Evolutionary conservation across 2,329 filamentous ascomycete species (phyloP).

Genomic region (Penicillium sclerotigenum): DNA sequence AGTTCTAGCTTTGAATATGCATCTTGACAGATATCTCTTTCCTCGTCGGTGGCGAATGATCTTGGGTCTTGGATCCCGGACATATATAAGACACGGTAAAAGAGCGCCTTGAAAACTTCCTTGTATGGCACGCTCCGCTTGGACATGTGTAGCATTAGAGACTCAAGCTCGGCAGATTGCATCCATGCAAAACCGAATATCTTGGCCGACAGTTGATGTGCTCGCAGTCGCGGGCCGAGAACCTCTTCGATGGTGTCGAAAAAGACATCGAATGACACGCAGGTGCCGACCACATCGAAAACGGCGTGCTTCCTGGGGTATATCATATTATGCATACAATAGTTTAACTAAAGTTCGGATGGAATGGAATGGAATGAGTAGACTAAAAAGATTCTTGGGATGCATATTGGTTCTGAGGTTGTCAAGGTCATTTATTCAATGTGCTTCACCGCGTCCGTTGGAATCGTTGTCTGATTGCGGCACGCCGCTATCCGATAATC

Average conservation of each 20-base stretch:
- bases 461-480: neutral
- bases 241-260: constrained; percentile 37
- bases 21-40: constrained; percentile 38
- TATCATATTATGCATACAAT: neutral
- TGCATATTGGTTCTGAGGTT: neutral
- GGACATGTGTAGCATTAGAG: constrained; percentile 46
- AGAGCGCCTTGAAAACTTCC: constrained; percentile 40
- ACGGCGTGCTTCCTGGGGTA: constrained; percentile 44
- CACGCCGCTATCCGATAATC: neutral
- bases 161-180: constrained; percentile 45
- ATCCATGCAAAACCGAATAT: constrained; percentile 47
- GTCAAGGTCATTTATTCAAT: neutral
- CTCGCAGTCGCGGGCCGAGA: constrained; percentile 38
- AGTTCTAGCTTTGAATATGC: constrained; percentile 37
- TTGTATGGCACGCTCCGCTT: constrained; percentile 43
- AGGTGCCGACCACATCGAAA: constrained; percentile 53
- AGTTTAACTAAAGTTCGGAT: neutral
- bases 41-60: constrained; percentile 38
- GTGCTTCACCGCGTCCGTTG: neutral
- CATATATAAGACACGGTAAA: constrained; percentile 45
- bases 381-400: neutral
- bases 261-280: constrained; percentile 46
- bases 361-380: neutral
- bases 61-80: constrained; percentile 42
- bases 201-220: constrained; percentile 34